These are phyloP conservation scores for Cymbopogon flexuosus DNA, from an alignment of 202 grass and related monocot genomes.

Conservation along the genomic window DNA sequence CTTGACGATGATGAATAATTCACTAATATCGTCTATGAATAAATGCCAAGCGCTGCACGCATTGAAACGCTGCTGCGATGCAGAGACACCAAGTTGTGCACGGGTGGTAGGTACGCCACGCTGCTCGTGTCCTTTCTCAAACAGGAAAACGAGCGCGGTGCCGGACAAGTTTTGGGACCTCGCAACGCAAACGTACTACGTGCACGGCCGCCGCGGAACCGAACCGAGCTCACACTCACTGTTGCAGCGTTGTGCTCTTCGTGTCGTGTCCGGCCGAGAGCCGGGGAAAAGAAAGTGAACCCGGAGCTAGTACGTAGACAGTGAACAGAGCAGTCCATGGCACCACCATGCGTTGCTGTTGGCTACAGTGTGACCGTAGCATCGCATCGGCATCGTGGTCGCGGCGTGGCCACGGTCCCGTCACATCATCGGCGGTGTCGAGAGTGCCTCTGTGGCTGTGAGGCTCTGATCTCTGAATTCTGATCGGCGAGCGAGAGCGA, in stretches of 20 bases:
- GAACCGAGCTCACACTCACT: not conserved
- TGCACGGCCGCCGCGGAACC: not conserved
- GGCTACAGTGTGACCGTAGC: not conserved
- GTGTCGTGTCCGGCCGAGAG: not conserved
- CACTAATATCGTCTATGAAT: not conserved
- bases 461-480: not conserved
- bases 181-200: not conserved
- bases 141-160: not conserved
- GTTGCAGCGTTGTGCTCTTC: not conserved
- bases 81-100: not conserved
- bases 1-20: too few relatives aligned
- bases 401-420: not conserved
- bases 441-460: not conserved
- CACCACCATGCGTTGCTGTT: not conserved
- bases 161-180: not conserved
- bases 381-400: not conserved
- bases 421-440: constrained; percentile 21
- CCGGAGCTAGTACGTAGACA: too few relatives aligned
- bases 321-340: too few relatives aligned
- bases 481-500: not conserved
- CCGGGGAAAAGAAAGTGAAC: not conserved
- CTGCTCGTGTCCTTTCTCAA: constrained; percentile 1
- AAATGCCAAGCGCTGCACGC: not conserved
- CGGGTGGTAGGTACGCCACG: not conserved
- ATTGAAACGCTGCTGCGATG: not conserved